Percentiles rank a stretch among this genome's conserved stretches.
Conservation (phyloP, 2,329 filamentous ascomycete genomes). For the Monilinia vaccinii-corymbosi region DNA sequence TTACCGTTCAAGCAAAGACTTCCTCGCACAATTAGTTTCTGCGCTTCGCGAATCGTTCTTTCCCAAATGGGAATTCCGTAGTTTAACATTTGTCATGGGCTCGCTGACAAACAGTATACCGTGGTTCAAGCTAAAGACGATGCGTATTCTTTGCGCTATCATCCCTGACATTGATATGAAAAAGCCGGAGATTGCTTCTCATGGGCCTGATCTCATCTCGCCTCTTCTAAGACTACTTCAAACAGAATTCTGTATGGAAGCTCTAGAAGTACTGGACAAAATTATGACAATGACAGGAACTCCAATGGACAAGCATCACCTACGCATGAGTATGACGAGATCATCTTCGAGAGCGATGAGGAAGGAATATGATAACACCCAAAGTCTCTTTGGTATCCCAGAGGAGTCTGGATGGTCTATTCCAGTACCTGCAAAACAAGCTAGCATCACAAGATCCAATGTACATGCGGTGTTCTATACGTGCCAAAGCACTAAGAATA, state of each 20-base stretch:
- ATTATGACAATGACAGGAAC: slow-evolving; percentile 92
- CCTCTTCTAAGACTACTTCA: slow-evolving; percentile 82
- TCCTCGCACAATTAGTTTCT: slow-evolving; percentile 63
- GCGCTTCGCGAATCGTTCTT: slow-evolving; percentile 73
- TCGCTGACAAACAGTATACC: slow-evolving; percentile 79
- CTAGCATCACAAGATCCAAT: slow-evolving; percentile 76
- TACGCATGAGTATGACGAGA: slow-evolving; percentile 97
- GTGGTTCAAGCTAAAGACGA: slow-evolving; percentile 89
- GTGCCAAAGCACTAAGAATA: slow-evolving; percentile 59
- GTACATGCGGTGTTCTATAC: slow-evolving; percentile 96
- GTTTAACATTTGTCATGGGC: slow-evolving; percentile 83
- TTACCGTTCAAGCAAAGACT: slow-evolving; percentile 62
- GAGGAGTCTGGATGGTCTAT: slow-evolving; percentile 96
- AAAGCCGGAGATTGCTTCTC: slow-evolving; percentile 77
- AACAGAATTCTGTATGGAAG: slow-evolving; percentile 89
- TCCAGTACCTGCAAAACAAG: slow-evolving; percentile 83
- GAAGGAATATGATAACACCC: slow-evolving; percentile 90
- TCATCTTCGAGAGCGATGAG: slow-evolving; percentile 75
- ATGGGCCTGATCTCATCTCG: slow-evolving; percentile 91
- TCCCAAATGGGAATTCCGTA: slow-evolving; percentile 71
- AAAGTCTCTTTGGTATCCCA: slow-evolving; percentile 93
- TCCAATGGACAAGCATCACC: slow-evolving; percentile 85
- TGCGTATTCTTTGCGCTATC: slow-evolving; percentile 77
- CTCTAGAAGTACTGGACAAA: slow-evolving; percentile 82
- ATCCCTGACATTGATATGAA: slow-evolving; percentile 91